Evolutionary conservation across 2,329 filamentous ascomycete genomes (phyloP).

Genomic region (Apiospora rasikravindrae): DNA sequence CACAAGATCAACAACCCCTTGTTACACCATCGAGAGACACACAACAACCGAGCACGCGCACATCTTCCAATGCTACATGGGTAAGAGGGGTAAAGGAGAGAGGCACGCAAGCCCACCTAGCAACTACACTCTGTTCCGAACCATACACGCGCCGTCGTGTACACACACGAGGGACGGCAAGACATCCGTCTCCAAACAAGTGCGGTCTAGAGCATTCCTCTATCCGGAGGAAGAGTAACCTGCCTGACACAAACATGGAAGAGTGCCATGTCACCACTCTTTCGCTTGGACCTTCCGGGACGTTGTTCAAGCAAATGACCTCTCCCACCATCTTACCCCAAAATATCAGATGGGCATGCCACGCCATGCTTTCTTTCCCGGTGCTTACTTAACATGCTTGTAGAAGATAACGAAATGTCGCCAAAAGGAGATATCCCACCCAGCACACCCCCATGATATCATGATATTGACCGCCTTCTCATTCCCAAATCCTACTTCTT

Average conservation of each 20-base stretch:
- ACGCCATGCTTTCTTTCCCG: background rate
- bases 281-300: background rate
- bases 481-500: background rate
- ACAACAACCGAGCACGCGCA: background rate
- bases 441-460: background rate
- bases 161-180: background rate
- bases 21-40: background rate
- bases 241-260: background rate
- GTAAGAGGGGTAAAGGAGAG: background rate
- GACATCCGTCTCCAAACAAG: background rate
- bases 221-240: background rate
- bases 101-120: background rate
- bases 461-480: conserved; percentile 1
- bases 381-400: background rate
- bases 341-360: background rate
- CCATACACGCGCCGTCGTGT: background rate
- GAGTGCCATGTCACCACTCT: background rate
- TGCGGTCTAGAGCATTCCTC: background rate
- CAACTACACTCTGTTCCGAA: background rate
- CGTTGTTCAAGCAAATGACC: background rate
- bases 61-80: background rate
- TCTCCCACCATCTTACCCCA: background rate
- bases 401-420: background rate
- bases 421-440: conserved; percentile 11
- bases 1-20: background rate